These are phyloP conservation scores for Trichoderma atroviride DNA, from an alignment of 2,329 filamentous ascomycete species.

Conservation along the genomic window DNA sequence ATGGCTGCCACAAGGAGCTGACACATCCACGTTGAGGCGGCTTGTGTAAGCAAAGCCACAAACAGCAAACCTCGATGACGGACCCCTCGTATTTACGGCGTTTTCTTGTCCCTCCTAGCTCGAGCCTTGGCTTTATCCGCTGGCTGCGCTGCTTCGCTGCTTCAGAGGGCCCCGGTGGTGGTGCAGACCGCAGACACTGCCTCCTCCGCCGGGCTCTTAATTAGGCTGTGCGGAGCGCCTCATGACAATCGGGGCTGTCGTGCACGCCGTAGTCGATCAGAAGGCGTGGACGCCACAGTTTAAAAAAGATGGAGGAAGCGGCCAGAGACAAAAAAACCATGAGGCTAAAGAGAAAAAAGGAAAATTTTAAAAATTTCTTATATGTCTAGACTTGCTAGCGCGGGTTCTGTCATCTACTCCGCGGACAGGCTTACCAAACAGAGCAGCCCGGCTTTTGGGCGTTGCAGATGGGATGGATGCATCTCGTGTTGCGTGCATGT, in stretches of 20 bases:
- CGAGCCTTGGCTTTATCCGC: constrained; percentile 13
- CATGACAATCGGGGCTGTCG: constrained; percentile 8
- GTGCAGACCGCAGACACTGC: constrained; percentile 6
- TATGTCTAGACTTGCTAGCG: background rate
- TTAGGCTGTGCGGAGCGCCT: constrained; percentile 24
- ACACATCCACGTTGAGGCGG: constrained; percentile 2
- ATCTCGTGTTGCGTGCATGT: background rate
- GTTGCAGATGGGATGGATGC: background rate
- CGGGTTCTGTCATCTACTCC: background rate
- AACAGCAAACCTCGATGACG: constrained; percentile 9
- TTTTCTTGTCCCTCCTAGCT: background rate
- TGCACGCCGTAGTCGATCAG: constrained; percentile 19
- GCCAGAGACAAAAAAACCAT: background rate
- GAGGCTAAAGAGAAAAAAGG: background rate
- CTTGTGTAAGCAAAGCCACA: constrained; percentile 18
- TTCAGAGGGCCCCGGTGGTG: constrained; percentile 6
- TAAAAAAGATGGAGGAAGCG: background rate
- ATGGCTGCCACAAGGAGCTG: background rate
- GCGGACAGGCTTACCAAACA: background rate
- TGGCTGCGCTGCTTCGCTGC: constrained; percentile 9
- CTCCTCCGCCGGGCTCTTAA: constrained; percentile 13
- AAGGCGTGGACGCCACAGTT: constrained; percentile 19
- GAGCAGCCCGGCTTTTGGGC: background rate
- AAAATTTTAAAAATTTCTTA: background rate
- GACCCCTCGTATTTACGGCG: constrained; percentile 21